Base-by-base conservation (phyloP, 2,329 filamentous ascomycete genomes). In the Colletotrichum sp. region DNA sequence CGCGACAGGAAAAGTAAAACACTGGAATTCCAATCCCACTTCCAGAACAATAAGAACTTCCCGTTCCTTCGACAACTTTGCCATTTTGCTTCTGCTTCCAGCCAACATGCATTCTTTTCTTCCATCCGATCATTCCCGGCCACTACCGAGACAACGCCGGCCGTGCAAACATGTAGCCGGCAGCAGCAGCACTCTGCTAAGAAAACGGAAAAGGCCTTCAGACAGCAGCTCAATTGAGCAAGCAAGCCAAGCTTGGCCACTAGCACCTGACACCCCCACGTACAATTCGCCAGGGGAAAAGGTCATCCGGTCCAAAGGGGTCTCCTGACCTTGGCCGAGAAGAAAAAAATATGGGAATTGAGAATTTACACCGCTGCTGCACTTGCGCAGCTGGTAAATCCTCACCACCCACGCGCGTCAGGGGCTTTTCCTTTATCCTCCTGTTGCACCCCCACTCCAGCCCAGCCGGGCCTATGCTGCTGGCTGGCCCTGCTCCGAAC, bases 231-330 rank as follows among this genome's bases (percentile, higher is more conserved):
- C 73, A 67, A 67, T 48, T 43, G 26, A 48, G 39, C 24, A 18
- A 21, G 43, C 30, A 5, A 36, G 34, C 28, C 39, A 18, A 15
- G 30, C 43, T 32, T 52, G 60, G 63, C 63, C 61, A 43, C 69
- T 57, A 68, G 39, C 57, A 73, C 13, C 63, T 63, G 64, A 73
- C 69, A 13, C 43, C 73, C 69, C 73, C 69, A 72, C 69, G 69
- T 16, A 63, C 26, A 63, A 36, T 12, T 39, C 34, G 67, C 26
- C 69, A 75, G 59, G 74, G 70, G 70, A 65, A 68, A 69, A 36
- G 48, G 64, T 52, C 43, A 76, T 52, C 64, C 70, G 71, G 48
- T 10, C 57, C 67, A 52, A 24, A 21, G n/a, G 39, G 59, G 70
- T 76, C 70, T 76, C 59, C 48, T 76, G 70, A 74, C 64, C 36